Conservation (phyloP, 495 filamentous ascomycete species). For the Aspergillus conjunctus region DNA sequence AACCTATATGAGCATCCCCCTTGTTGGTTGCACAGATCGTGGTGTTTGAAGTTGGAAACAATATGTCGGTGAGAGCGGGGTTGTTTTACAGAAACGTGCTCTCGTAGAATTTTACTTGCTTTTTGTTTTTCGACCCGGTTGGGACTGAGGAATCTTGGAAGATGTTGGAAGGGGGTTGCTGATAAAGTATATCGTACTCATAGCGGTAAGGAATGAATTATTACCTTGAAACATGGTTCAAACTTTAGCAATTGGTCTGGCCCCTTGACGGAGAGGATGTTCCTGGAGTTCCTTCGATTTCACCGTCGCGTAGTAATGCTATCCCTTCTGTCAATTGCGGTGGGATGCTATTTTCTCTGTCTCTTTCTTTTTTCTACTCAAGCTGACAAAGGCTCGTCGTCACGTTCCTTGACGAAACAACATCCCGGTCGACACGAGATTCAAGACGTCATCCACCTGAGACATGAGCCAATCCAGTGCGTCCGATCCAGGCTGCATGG, state of each 20-base stretch:
- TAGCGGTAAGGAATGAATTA: slow-evolving; percentile 15
- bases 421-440: slow-evolving; percentile 16
- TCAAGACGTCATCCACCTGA: slow-evolving; percentile 21
- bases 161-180: no score
- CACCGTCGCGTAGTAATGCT: no score
- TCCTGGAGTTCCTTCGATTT: no score
- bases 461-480: slow-evolving; percentile 17
- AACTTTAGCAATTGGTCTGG: no score
- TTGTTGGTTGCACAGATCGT: slow-evolving; percentile 3
- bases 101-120: slow-evolving; percentile 11
- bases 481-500: slow-evolving; percentile 11
- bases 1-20: slow-evolving; percentile 4
- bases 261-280: no score
- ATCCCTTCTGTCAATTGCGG: neutral
- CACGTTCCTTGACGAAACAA: slow-evolving; percentile 5
- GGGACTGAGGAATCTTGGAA: no score
- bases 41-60: slow-evolving; percentile 15
- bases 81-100: neutral
- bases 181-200: neutral
- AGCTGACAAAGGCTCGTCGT: neutral
- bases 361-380: slow-evolving; percentile 3
- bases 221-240: slow-evolving; percentile 10
- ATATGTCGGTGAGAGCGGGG: slow-evolving; percentile 16
- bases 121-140: no score
- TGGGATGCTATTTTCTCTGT: slow-evolving; percentile 3